Base-by-base conservation (phyloP, 129 eudicot species). In the Lactuca sativa region DNA sequence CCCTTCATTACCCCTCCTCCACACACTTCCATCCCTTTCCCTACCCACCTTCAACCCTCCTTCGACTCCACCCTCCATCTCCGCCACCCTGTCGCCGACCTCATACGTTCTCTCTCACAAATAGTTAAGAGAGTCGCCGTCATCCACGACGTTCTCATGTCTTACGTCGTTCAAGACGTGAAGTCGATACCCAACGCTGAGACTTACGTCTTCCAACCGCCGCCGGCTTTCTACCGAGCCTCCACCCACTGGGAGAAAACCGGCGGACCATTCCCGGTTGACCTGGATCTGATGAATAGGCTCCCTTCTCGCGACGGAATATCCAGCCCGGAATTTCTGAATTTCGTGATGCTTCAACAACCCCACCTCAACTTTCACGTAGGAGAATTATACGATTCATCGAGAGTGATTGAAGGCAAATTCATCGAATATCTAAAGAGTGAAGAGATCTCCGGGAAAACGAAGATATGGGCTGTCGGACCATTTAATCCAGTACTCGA, bases 91-190 rank as follows among this genome's bases (percentile, higher is more conserved):
- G 69, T 87, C 0, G 53, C 78, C 6, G 1, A 73, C 9, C 73
- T 86, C 48, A 62, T 83, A 11, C 81, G 15, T 6, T 18, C 55
- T 1, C 60, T 85, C 5, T 80, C 91, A 0, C 11, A 54, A 3
- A 68, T 41, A 4, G 51, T 65, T 15, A 67, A 31, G n/a, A 78
- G 87, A 25, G 68, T 90, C 0, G 69, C 85, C 17, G 80, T 86
- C 1, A 79, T 90, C 7, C 80, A 80, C 38, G 97, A 90, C 56
- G 67, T 77, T 10, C 62, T 82, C 6, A 84, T 84, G 91, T 53
- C 74, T 3, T 84, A 58, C 0, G 95, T 84, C 0, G 82, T 86
- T 13, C 89, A 86, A 38, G 97, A 84, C 36, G 59, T 82, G 3
- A 61, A 18, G 1, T 18, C 74, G 0, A 17, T 87, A 0, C 67